phyloP scores from a whole-genome alignment of 805 yeast genomes.

The Lipomyces spencermartinsiae region DNA sequence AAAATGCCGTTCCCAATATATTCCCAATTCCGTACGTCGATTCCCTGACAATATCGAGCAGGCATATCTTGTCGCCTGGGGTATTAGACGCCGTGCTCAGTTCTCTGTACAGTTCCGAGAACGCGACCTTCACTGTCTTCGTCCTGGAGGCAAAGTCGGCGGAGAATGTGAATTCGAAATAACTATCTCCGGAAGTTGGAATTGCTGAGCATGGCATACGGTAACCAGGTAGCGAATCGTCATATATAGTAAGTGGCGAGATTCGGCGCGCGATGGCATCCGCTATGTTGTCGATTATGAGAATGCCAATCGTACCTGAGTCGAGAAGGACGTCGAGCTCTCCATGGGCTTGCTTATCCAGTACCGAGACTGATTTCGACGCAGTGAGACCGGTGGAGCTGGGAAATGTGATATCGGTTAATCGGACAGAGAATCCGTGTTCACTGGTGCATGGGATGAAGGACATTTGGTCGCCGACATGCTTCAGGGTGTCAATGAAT shows the following conservation, averaged over 20 bases:
- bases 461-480: slow-evolving; percentile 21
- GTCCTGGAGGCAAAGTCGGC: not conserved
- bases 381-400: not conserved
- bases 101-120: slow-evolving; percentile 22
- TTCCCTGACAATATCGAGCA: slow-evolving; percentile 31
- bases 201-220: slow-evolving; percentile 24
- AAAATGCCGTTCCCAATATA: slow-evolving; percentile 33
- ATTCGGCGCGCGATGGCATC: slow-evolving; percentile 26
- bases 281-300: slow-evolving; percentile 26
- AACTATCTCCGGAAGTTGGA: not conserved
- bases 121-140: slow-evolving; percentile 19
- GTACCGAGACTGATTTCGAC: not conserved
- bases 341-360: no score
- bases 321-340: slow-evolving; percentile 27
- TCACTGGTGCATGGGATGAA: slow-evolving; percentile 24
- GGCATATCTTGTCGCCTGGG: slow-evolving; percentile 11
- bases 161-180: slow-evolving; percentile 4
- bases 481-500: slow-evolving; percentile 22
- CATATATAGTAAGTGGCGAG: slow-evolving; percentile 23
- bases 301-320: slow-evolving; percentile 33
- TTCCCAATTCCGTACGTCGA: slow-evolving; percentile 33
- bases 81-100: not conserved
- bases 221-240: slow-evolving; percentile 30
- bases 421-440: slow-evolving; percentile 18
- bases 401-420: slow-evolving; percentile 12